Conservation (phyloP, 2,329 filamentous ascomycete genomes). For the Coniella vitis region DNA sequence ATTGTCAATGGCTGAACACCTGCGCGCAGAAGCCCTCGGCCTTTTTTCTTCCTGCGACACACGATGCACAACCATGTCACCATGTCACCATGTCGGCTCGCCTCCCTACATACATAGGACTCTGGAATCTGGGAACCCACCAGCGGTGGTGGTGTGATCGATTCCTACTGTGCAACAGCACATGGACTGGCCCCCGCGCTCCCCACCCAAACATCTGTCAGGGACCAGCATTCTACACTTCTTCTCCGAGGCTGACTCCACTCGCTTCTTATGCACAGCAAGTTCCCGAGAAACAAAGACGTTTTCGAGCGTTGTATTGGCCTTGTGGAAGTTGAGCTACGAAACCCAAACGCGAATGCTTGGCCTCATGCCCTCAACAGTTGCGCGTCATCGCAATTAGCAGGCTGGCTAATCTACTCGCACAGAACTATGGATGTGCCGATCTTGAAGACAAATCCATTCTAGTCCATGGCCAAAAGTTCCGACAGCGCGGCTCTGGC, state of each 20-base stretch:
- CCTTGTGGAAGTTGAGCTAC: no score
- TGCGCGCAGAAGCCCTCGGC: neutral
- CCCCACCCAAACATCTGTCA: neutral
- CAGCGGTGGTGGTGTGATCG: neutral
- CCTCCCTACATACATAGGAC: neutral
- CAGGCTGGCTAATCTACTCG: neutral
- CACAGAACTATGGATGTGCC: neutral
- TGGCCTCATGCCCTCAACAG: no score
- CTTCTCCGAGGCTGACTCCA: neutral
- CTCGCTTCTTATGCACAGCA: neutral
- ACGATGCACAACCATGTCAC: neutral
- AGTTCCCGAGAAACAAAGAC: neutral
- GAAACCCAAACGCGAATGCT: no score
- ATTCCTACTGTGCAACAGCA: slow-evolving; percentile 4
- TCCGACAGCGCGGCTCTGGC: slow-evolving; percentile 17
- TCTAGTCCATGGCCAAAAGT: slow-evolving; percentile 1
- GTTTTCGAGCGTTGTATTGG: no score
- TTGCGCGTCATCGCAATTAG: no score
- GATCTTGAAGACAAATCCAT: neutral
- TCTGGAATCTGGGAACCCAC: neutral
- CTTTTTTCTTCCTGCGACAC: neutral
- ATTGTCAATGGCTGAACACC: neutral
- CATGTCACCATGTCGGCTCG: no score
- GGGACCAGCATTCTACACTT: neutral
- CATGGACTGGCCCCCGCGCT: neutral